These are phyloP conservation scores for Alternaria triticina DNA, from an alignment of 2,329 filamentous ascomycete genomes.

Conservation along the genomic window DNA sequence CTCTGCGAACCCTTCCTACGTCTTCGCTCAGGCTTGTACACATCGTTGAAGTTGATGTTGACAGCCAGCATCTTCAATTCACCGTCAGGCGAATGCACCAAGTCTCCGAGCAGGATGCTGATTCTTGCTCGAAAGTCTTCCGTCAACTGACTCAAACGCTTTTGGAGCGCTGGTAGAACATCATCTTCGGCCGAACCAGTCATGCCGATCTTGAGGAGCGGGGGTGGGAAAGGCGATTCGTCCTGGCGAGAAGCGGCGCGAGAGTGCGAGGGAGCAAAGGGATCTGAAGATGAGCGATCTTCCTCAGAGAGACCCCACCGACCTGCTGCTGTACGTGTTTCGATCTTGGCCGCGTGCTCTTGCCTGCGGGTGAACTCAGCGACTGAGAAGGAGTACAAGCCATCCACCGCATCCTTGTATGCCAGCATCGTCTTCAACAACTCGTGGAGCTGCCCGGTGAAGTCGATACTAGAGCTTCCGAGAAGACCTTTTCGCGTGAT, in stretches of 20 bases:
- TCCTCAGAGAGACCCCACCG: conserved; percentile 68
- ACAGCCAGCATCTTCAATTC: conserved; percentile 96
- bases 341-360: conserved; percentile 76
- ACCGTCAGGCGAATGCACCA: conserved; percentile 90
- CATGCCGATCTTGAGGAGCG: conserved; percentile 42
- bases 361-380: conserved; percentile 93
- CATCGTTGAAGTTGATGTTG: conserved; percentile 99
- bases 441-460: conserved; percentile 89
- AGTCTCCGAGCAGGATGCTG: conserved; percentile 82
- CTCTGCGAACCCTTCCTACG: conserved; percentile 54
- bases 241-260: conserved; percentile 36
- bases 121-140: conserved; percentile 78
- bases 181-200: conserved; percentile 59
- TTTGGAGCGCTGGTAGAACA: conserved; percentile 76
- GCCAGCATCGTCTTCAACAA: conserved; percentile 91
- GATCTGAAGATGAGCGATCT: conserved; percentile 41
- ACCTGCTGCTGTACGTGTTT: conserved; percentile 69
- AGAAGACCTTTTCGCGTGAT: conserved; percentile 97
- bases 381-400: conserved; percentile 91
- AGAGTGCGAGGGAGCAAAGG: conserved; percentile 21
- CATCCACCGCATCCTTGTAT: conserved; percentile 92
- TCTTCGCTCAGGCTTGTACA: conserved; percentile 79
- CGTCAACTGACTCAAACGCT: conserved; percentile 74
- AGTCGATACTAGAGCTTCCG: conserved; percentile 73
- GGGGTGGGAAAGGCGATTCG: conserved; percentile 53